phyloP scores from a whole-genome alignment of 306 rosid species.

The Canavalia gladiata region DNA sequence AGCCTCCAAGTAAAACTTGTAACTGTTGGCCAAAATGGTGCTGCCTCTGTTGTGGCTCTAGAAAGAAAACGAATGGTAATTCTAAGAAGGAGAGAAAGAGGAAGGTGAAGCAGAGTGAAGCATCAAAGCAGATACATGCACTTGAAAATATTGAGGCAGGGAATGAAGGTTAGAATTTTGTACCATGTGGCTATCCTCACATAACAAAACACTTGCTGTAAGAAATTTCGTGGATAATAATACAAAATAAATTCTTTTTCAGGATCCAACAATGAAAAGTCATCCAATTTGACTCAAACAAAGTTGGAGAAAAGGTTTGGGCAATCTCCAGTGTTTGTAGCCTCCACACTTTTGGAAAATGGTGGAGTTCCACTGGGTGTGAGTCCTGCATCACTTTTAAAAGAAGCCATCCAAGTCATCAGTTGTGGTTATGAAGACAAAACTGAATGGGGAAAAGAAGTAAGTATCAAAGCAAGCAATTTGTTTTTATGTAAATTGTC shows the following conservation, averaged over 20 bases:
- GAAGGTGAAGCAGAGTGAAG: constrained; percentile 86
- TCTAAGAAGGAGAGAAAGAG: constrained; percentile 76
- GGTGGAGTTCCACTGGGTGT: constrained; percentile 76
- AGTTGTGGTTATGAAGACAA: constrained; percentile 99
- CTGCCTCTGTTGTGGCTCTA: constrained; percentile 63
- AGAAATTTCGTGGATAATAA: constrained; percentile 9
- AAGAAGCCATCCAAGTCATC: constrained; percentile 95
- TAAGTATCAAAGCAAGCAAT: constrained; percentile 41
- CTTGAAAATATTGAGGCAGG: constrained; percentile 93
- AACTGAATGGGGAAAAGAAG: constrained; percentile 99
- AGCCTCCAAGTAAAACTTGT: constrained; percentile 90
- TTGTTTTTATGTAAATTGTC: neutral
- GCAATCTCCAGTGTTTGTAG: constrained; percentile 89
- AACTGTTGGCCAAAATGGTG: constrained; percentile 98
- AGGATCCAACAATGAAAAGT: constrained; percentile 60
- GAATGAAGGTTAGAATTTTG: constrained; percentile 65
- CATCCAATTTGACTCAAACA: constrained; percentile 62
- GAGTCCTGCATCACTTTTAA: constrained; percentile 86
- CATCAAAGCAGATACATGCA: constrained; percentile 96
- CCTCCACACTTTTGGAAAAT: constrained; percentile 78
- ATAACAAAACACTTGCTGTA: neutral
- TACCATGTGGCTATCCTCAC: constrained; percentile 22
- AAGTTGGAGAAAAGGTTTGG: constrained; percentile 94
- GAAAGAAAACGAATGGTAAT: constrained; percentile 74
- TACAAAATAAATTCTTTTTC: constrained; percentile 51